Percentiles rank a stretch among this genome's conserved stretches.
Evolutionary conservation across 192 early-diverging fungal species (phyloP).

Genomic region (Umbelopsis vinacea): DNA sequence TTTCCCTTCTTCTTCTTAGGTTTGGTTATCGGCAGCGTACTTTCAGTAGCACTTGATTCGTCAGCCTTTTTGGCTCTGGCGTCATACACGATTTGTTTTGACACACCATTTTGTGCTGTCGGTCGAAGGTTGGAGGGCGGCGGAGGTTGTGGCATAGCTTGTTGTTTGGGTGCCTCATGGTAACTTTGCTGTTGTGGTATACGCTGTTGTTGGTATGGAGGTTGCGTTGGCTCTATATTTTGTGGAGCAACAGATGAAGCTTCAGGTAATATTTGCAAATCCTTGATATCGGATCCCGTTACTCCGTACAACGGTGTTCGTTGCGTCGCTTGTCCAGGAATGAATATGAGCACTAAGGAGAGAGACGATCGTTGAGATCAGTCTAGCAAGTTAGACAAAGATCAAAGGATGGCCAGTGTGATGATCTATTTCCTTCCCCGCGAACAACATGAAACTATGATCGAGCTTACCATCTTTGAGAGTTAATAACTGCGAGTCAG

Average conservation of each 20-base stretch:
- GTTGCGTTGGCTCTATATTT: conserved; percentile 18
- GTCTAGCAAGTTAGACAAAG: neutral
- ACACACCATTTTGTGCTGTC: neutral
- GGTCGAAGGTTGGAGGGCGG: neutral
- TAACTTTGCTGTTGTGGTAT: neutral
- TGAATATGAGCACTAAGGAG: conserved; percentile 31
- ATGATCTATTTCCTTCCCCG: neutral
- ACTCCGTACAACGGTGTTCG: conserved; percentile 55
- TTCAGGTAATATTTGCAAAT: conserved; percentile 59
- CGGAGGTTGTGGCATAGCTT: neutral
- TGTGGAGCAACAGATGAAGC: conserved; percentile 26
- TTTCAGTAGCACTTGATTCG: conserved; percentile 12
- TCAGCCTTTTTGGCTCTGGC: conserved; percentile 16
- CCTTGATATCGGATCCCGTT: conserved; percentile 65
- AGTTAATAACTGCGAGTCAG: conserved; percentile 61
- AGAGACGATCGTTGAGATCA: conserved; percentile 13
- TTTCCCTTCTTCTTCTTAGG: neutral
- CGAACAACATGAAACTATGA: neutral
- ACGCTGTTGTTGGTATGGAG: conserved; percentile 27
- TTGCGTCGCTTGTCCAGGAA: conserved; percentile 40
- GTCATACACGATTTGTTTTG: neutral
- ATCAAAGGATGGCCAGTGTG: neutral
- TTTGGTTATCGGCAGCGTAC: neutral
- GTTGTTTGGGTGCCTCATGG: conserved; percentile 2
- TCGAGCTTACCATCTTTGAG: conserved; percentile 57